Percentiles rank a stretch among this genome's conserved stretches.
Evolutionary conservation across 805 yeast species (phyloP).

Genomic region (Wickerhamia fluorescens): DNA sequence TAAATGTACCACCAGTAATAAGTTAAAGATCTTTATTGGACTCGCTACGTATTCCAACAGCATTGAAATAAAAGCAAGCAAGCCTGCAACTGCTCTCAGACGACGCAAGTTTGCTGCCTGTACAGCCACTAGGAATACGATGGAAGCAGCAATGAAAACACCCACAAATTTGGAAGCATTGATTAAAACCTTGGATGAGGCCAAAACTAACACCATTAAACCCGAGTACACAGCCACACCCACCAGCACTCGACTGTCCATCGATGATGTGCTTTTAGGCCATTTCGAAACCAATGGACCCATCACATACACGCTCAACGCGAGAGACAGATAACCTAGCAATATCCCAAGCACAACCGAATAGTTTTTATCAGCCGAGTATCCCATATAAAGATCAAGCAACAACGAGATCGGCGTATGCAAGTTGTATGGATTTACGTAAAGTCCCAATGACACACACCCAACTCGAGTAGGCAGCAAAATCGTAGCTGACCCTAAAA

Average conservation of each 20-base stretch:
- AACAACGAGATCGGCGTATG: constrained; percentile 22
- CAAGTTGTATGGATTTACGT: constrained; percentile 21
- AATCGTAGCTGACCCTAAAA: constrained; percentile 16
- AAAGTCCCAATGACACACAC: constrained; percentile 22
- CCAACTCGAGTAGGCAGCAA: constrained; percentile 20
- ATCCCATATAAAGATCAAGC: constrained; percentile 15
- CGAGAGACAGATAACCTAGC: constrained; percentile 11
- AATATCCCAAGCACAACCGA: constrained; percentile 6
- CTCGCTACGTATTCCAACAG: constrained; percentile 15
- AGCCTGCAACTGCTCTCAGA: constrained; percentile 10
- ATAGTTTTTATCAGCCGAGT: constrained; percentile 4
- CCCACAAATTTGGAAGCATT: constrained; percentile 12
- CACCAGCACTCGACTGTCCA: constrained; percentile 1
- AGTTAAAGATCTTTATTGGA: constrained; percentile 5
- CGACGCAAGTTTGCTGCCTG: constrained; percentile 14
- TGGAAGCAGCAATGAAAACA: constrained; percentile 19
- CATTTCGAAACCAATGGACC: background rate
- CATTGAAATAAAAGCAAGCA: constrained; percentile 12
- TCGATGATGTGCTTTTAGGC: background rate
- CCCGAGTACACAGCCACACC: constrained; percentile 2
- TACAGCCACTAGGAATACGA: constrained; percentile 18
- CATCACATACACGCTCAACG: background rate
- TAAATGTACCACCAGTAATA: constrained; percentile 7
- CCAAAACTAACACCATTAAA: background rate
- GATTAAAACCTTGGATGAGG: background rate